Conservation (phyloP, 2,329 filamentous ascomycete genomes). For the Colletotrichum caudatum region DNA sequence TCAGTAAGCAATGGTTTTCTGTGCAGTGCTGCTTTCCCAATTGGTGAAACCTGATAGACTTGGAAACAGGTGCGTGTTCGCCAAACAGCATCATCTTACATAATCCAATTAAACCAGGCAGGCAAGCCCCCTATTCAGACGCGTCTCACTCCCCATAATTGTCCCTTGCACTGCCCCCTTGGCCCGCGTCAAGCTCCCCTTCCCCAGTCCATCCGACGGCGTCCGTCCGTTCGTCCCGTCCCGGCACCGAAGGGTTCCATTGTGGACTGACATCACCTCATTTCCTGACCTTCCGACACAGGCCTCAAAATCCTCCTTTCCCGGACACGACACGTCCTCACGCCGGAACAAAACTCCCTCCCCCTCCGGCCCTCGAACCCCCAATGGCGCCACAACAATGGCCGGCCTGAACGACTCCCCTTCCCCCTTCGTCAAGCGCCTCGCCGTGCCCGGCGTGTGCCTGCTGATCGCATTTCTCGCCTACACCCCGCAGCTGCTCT, state of each 20-base stretch:
- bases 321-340: background rate
- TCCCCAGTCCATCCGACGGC: conserved; percentile 5
- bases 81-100: conserved; percentile 10
- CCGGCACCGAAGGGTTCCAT: conserved; percentile 15
- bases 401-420: conserved; percentile 55
- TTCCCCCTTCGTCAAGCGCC: conserved; percentile 58
- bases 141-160: conserved; percentile 18
- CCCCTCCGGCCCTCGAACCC: background rate
- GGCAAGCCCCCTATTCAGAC: conserved; percentile 5
- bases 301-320: background rate
- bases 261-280: conserved; percentile 23
- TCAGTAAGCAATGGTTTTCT: background rate
- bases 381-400: conserved; percentile 49
- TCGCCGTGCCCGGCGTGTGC: conserved; percentile 78
- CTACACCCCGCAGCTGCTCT: conserved; percentile 79
- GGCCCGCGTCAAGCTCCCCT: conserved; percentile 41
- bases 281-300: background rate
- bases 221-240: conserved; percentile 15
- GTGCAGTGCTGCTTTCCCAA: background rate
- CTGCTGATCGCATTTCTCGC: conserved; percentile 76
- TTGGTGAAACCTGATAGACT: background rate
- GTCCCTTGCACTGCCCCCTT: conserved; percentile 20
- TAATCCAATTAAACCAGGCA: conserved; percentile 7
- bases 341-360: background rate
- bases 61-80: background rate